phyloP scores from a whole-genome alignment of 192 early-diverging fungal genomes.

The Spizellomyces punctatus region DNA sequence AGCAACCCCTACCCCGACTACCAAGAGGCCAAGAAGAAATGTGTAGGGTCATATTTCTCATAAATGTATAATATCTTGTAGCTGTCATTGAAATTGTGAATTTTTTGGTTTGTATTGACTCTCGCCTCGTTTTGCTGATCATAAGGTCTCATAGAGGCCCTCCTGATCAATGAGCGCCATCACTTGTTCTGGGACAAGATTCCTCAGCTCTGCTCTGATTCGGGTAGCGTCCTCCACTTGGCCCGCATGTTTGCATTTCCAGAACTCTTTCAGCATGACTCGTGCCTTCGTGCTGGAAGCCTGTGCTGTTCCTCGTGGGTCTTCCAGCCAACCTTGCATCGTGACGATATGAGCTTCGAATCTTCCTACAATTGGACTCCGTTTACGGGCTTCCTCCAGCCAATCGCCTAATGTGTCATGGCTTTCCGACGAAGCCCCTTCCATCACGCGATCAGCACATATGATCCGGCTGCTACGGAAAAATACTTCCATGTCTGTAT shows the following conservation, averaged over 20 bases:
- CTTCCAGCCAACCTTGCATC: neutral
- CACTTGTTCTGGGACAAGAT: constrained; percentile 3
- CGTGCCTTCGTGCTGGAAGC: constrained; percentile 2
- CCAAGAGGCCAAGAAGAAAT: constrained; percentile 23
- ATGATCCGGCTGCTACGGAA: neutral
- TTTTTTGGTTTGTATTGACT: too few species aligned
- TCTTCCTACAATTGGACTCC: neutral
- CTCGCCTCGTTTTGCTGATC: too few species aligned
- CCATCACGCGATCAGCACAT: neutral
- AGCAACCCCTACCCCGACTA: constrained; percentile 16
- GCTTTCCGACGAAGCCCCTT: neutral
- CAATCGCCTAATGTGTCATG: neutral
- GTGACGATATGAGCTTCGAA: neutral
- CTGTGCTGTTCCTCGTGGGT: neutral
- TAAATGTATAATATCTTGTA: neutral
- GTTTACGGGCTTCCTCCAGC: neutral
- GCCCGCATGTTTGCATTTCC: neutral
- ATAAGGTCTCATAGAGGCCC: neutral
- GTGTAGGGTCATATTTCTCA: neutral
- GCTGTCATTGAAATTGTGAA: neutral
- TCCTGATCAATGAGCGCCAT: neutral
- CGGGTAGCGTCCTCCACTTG: neutral
- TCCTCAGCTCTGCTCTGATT: neutral
- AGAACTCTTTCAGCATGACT: neutral
- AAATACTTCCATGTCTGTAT: neutral